These are phyloP conservation scores for Salix koriyanagi DNA, from an alignment of 345 rosid species.

Conservation along the genomic window DNA sequence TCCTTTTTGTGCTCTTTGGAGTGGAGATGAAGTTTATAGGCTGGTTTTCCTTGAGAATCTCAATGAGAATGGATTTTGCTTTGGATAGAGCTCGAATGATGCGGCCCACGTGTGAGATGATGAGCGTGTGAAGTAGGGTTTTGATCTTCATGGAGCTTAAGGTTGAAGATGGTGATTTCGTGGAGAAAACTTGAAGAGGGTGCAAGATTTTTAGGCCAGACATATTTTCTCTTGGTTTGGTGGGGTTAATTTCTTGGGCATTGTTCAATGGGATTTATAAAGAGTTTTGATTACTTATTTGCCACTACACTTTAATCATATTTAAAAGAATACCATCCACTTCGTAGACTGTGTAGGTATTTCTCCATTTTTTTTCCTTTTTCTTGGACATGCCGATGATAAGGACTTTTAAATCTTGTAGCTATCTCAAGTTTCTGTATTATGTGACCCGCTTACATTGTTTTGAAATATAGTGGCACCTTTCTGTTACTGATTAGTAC, in stretches of 20 bases:
- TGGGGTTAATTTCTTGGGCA: constrained; percentile 1
- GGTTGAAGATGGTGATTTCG: constrained; percentile 38
- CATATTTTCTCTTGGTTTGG: neutral
- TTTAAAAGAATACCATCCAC: constrained; percentile 28
- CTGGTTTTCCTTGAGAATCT: constrained; percentile 44
- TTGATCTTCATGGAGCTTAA: constrained; percentile 52
- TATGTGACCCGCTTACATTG: constrained; percentile 26
- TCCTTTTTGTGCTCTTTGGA: constrained; percentile 35
- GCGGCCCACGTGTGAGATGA: constrained; percentile 54
- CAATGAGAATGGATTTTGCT: constrained; percentile 49
- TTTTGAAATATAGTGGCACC: constrained; percentile 20
- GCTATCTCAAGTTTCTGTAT: neutral
- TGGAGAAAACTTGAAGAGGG: constrained; percentile 15
- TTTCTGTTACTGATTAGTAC: neutral
- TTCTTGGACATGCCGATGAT: constrained; percentile 20
- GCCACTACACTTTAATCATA: constrained; percentile 5
- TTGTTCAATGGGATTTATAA: constrained; percentile 1
- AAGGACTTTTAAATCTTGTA: constrained; percentile 3
- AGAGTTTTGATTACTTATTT: constrained; percentile 9
- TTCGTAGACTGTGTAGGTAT: constrained; percentile 22
- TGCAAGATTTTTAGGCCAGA: neutral
- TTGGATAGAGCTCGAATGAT: constrained; percentile 45
- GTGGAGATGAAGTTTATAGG: constrained; percentile 37
- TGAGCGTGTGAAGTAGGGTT: constrained; percentile 51
- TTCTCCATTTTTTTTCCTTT: constrained; percentile 7